Evolutionary conservation across 2,329 filamentous ascomycete genomes (phyloP), one percentile per base, ranked within the genome.

Genomic region (Dothidotthia symphoricarpi): DNA sequence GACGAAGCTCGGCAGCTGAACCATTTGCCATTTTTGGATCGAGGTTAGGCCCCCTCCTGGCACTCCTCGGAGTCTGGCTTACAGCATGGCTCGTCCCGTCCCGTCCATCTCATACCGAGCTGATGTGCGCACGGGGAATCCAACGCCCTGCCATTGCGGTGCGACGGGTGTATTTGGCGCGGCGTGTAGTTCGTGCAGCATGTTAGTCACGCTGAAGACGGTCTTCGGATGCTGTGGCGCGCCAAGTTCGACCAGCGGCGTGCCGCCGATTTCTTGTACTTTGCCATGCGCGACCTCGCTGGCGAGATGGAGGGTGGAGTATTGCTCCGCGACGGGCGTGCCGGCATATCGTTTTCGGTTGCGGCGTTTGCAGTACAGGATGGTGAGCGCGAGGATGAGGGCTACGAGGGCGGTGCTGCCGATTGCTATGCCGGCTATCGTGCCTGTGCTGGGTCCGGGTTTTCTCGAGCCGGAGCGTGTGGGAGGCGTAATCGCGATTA

Each of bases 381-480:
- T 34, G 15, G 61, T 43, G 4, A 49, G 30, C 6, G 42, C 52
- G 24, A 57, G 31, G n/a, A 51, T 24, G 15, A 53, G 30, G 24
- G 57, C n/a, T 9, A 58, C 27, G 16, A 59, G 25, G 4, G 45
- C 33, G 24, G 44, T 40, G 24, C 34, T 45, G 16, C 56, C 64
- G 3, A 59, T 45, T 8, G 55, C 60, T 36, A 65, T 63, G 12
- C 64, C 64, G 9, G 53, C 55, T 22, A 67, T 63, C 9, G 60
- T 61, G 14, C 53, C 59, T 5, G 49, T 52, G 25, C 53, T 37
- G 9, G 65, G 48, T 2, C 39, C 35, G 5, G 50, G 29, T 17
- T 32, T 35, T 9, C 31, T 28, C 12, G 27, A 13, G 6, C 33
- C 25, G 4, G 34, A 30, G 6, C 34, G 17, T 13, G 16, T 24